These are phyloP conservation scores for Sclerotinia glacialis DNA, from an alignment of 2,329 filamentous ascomycete species.

Conservation along the genomic window DNA sequence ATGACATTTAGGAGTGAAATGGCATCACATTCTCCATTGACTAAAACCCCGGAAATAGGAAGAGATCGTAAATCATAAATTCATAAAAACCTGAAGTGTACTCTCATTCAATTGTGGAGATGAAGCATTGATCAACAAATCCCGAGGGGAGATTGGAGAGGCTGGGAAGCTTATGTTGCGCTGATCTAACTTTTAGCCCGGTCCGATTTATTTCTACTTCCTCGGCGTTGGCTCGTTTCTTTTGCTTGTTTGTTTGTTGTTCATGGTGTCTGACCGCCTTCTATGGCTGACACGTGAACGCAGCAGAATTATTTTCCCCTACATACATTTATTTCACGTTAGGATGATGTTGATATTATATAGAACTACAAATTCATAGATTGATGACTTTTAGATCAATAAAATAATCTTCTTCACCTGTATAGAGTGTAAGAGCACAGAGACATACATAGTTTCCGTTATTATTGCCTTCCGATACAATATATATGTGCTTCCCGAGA, in stretches of 20 bases:
- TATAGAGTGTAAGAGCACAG: background rate
- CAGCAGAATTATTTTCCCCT: background rate
- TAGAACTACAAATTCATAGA: background rate
- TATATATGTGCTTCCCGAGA: background rate
- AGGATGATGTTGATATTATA: background rate
- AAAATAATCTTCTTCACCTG: background rate
- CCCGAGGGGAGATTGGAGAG: conserved; percentile 19
- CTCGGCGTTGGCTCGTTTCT: conserved; percentile 1
- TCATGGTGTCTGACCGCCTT: background rate
- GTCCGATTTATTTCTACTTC: background rate
- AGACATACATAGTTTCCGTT: no score
- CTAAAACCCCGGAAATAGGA: conserved; percentile 11
- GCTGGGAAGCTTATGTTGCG: conserved; percentile 11
- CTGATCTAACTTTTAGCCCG: conserved; percentile 14
- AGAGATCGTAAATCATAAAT: conserved; percentile 19
- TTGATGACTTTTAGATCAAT: background rate
- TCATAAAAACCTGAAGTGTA: conserved; percentile 17
- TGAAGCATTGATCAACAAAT: conserved; percentile 23
- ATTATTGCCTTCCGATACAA: background rate
- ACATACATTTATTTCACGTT: background rate
- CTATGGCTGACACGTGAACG: background rate
- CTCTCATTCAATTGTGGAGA: conserved; percentile 21
- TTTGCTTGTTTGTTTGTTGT: background rate
- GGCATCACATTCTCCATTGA: conserved; percentile 29
- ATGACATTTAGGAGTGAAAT: conserved; percentile 52